Conservation (phyloP, 345 rosid species). For the Erucastrum elatum region DNA sequence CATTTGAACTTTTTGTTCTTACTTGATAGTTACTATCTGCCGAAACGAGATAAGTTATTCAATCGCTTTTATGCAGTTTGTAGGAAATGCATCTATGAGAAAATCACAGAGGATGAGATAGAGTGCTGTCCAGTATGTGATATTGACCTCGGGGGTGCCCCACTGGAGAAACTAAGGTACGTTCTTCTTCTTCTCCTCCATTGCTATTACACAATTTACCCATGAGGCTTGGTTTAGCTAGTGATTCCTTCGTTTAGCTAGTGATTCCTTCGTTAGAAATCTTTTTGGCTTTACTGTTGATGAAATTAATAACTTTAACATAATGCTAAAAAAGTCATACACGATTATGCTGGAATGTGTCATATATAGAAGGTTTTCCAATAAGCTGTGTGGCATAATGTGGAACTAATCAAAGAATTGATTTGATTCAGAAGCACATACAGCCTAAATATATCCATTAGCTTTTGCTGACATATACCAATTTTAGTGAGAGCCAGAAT, state of each 20-base stretch:
- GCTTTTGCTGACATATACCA: not conserved
- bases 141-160: conserved; percentile 76
- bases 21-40: not conserved
- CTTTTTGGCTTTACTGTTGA: not conserved
- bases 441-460: not conserved
- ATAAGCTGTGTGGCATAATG: conserved; percentile 4
- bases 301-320: not conserved
- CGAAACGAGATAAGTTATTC: conserved; percentile 14
- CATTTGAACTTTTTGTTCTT: not conserved
- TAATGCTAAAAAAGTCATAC: not conserved
- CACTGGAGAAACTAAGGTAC: conserved; percentile 88
- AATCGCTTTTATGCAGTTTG: conserved; percentile 56
- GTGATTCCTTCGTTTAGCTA: conserved; percentile 4
- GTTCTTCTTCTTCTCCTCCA: conserved; percentile 25
- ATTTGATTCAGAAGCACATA: conserved; percentile 8
- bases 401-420: not conserved
- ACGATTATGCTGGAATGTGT: conserved; percentile 12
- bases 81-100: conserved; percentile 80
- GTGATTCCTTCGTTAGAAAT: not conserved
- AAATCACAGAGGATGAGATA: conserved; percentile 72
- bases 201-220: not conserved
- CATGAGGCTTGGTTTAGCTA: conserved; percentile 12
- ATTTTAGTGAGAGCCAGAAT: conserved; percentile 12
- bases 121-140: conserved; percentile 82
- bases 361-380: not conserved